Evolutionary conservation across 495 filamentous ascomycete species (phyloP).

Genomic region (Penicillium odoratum): DNA sequence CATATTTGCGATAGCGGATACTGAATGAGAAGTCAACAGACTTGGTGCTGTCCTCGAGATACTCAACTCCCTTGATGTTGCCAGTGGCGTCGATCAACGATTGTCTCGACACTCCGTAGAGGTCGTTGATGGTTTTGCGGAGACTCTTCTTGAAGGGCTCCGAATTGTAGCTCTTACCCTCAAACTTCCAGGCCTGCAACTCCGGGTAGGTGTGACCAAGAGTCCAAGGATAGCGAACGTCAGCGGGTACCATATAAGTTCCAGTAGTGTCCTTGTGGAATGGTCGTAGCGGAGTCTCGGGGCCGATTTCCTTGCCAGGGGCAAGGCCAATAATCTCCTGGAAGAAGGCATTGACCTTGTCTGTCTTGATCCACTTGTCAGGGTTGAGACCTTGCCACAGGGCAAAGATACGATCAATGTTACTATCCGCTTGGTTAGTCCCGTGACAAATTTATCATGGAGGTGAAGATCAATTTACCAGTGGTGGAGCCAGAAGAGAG

Average conservation of each 20-base stretch:
- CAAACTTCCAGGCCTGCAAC: constrained; percentile 33
- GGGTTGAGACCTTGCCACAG: constrained; percentile 41
- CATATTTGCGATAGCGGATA: constrained; percentile 13
- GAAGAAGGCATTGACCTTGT: constrained; percentile 14
- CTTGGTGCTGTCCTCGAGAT: constrained; percentile 5
- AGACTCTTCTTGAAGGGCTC: constrained; percentile 28
- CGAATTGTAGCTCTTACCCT: constrained; percentile 10
- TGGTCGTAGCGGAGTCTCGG: constrained; percentile 25
- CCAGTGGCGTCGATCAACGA: neutral
- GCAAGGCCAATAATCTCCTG: constrained; percentile 20
- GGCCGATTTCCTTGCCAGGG: constrained; percentile 15
- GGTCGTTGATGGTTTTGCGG: constrained; percentile 29
- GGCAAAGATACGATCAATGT: constrained; percentile 43
- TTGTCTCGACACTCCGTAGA: constrained; percentile 30
- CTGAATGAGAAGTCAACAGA: constrained; percentile 13
- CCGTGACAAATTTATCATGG: neutral
- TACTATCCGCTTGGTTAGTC: constrained; percentile 18
- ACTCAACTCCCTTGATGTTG: constrained; percentile 6
- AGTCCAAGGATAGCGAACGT: constrained; percentile 23
- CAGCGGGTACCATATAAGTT: constrained; percentile 29
- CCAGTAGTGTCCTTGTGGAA: constrained; percentile 36
- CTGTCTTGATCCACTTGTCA: constrained; percentile 26
- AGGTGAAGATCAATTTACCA: neutral
- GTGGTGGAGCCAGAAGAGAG: constrained; percentile 41
- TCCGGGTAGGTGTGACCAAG: constrained; percentile 55